Percentiles rank a stretch among this genome's conserved stretches.
Evolutionary conservation across 2,329 filamentous ascomycete species (phyloP).

Genomic region (Epichloe uncinata): DNA sequence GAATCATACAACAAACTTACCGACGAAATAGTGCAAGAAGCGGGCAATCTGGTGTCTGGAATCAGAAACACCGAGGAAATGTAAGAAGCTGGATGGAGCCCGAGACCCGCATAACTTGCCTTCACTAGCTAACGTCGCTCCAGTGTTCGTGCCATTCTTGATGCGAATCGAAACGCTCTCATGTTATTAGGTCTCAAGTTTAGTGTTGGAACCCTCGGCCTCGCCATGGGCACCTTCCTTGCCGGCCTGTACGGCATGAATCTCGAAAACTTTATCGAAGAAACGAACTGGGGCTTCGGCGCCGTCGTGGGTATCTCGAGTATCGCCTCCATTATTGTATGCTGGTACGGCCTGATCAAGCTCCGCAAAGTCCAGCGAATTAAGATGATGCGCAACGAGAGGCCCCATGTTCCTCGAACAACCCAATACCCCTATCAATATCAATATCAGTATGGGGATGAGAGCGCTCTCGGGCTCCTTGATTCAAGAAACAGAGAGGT

Average conservation of each 20-base stretch:
- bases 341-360: constrained; percentile 70
- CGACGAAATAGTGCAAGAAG: constrained; percentile 94
- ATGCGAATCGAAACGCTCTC: constrained; percentile 93
- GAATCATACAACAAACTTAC: constrained; percentile 97
- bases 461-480: constrained; percentile 35
- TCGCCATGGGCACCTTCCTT: constrained; percentile 87
- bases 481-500: constrained; percentile 42
- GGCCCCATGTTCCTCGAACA: constrained; percentile 23
- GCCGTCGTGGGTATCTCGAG: constrained; percentile 60
- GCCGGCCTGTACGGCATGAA: constrained; percentile 99
- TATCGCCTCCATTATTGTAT: constrained; percentile 62
- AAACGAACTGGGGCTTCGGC: constrained; percentile 75
- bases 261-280: constrained; percentile 95
- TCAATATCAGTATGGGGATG: constrained; percentile 20
- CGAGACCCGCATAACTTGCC: too few relatives aligned
- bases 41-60: constrained; percentile 80
- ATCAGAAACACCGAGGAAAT: constrained; percentile 98
- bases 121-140: constrained; percentile 11
- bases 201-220: constrained; percentile 85
- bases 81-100: constrained; percentile 39
- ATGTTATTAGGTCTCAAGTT: constrained; percentile 97
- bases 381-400: constrained; percentile 54
- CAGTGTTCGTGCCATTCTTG: constrained; percentile 89
- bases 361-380: constrained; percentile 77
- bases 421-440: constrained; percentile 23